Evolutionary conservation across 2,329 filamentous ascomycete genomes (phyloP).

Genomic region (Phyllosticta citrichinensis): DNA sequence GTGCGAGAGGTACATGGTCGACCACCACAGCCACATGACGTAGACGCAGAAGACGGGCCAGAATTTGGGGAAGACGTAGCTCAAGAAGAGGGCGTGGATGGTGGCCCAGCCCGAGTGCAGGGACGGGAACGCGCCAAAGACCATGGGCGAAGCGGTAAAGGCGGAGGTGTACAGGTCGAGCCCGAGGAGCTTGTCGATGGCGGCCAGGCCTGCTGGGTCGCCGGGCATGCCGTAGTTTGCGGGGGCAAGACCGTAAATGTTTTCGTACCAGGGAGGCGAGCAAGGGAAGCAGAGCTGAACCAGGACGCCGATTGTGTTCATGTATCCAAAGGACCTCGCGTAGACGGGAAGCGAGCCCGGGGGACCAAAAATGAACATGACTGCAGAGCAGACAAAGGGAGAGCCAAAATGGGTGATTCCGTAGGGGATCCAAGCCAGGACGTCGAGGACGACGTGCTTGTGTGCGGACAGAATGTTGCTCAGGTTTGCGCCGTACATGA

Average conservation of each 20-base stretch:
- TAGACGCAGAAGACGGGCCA: conserved; percentile 73
- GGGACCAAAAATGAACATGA: conserved; percentile 82
- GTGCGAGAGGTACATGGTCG: conserved; percentile 95
- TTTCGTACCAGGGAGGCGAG: conserved; percentile 95
- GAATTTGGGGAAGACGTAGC: conserved; percentile 77
- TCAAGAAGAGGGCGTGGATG: conserved; percentile 85
- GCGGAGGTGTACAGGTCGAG: conserved; percentile 87
- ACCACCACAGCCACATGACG: conserved; percentile 93
- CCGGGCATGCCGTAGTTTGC: conserved; percentile 88
- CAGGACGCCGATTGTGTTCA: conserved; percentile 78
- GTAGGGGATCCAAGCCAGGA: conserved; percentile 89
- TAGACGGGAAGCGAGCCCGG: conserved; percentile 79
- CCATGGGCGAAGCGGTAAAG: conserved; percentile 81
- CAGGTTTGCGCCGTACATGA: conserved; percentile 88
- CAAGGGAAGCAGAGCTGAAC: conserved; percentile 89
- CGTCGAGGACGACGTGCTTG: conserved; percentile 70
- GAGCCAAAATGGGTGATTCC: conserved; percentile 83
- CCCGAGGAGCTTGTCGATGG: conserved; percentile 82
- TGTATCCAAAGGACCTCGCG: conserved; percentile 80
- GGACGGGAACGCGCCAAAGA: conserved; percentile 91
- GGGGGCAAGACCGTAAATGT: conserved; percentile 78
- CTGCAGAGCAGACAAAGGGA: conserved; percentile 64
- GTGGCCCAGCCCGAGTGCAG: conserved; percentile 85
- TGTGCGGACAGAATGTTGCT: conserved; percentile 92
- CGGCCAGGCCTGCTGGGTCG: conserved; percentile 78